Percentiles rank a stretch among this genome's conserved stretches.
phyloP scores from a whole-genome alignment of 2,329 filamentous ascomycete genomes.

The Coniochaeta prunicola region DNA sequence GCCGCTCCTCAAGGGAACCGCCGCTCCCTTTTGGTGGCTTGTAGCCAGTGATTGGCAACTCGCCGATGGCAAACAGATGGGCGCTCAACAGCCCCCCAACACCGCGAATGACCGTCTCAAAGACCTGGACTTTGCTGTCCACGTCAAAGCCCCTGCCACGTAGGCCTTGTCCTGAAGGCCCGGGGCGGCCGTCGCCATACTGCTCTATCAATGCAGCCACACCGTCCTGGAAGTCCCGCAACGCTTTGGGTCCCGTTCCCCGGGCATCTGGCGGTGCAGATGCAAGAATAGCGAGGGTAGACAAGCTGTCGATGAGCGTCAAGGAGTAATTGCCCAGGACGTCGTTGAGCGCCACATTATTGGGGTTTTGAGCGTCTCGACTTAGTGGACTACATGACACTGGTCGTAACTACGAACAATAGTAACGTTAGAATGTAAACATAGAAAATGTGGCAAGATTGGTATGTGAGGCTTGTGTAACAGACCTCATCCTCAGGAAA shows the following conservation, averaged over 20 bases:
- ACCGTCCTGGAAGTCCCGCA: constrained; percentile 72
- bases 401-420: constrained; percentile 59
- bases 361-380: constrained; percentile 71
- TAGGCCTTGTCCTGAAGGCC: constrained; percentile 60
- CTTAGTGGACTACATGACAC: constrained; percentile 78
- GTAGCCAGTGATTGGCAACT: constrained; percentile 80
- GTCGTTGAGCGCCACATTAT: constrained; percentile 84
- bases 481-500: constrained; percentile 88
- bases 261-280: constrained; percentile 56
- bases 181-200: constrained; percentile 77
- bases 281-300: constrained; percentile 85
- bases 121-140: constrained; percentile 97
- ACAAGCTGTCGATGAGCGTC: constrained; percentile 90
- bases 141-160: constrained; percentile 81
- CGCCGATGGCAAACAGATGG: constrained; percentile 86
- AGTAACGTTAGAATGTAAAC: constrained; percentile 6
- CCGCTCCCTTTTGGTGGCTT: constrained; percentile 36
- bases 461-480: neutral
- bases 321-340: constrained; percentile 95
- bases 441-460: neutral
- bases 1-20: constrained; percentile 37
- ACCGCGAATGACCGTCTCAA: constrained; percentile 93
- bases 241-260: constrained; percentile 50
- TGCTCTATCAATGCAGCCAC: constrained; percentile 68
- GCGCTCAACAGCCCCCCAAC: constrained; percentile 86